phyloP scores from a whole-genome alignment of 768 basidiomycete species.

The Mycena leptocephala region DNA sequence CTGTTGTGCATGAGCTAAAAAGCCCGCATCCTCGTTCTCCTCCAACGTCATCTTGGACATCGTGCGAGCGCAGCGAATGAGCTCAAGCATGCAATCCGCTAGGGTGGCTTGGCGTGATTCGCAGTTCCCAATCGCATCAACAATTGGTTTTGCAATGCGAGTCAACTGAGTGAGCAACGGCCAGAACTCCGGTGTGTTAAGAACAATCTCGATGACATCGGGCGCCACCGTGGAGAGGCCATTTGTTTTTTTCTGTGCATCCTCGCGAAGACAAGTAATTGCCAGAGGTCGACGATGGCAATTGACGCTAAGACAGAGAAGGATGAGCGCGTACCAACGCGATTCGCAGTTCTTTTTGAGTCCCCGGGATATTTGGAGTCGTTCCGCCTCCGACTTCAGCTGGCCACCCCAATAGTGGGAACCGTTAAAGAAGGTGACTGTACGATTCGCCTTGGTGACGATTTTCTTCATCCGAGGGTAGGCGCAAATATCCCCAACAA shows the following conservation, averaged over 20 bases:
- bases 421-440: conserved; percentile 11
- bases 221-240: conserved; percentile 39
- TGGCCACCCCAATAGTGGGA: conserved; percentile 53
- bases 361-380: conserved; percentile 20
- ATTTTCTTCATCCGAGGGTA: conserved; percentile 38
- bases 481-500: conserved; percentile 42
- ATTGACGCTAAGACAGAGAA: conserved; percentile 39
- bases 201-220: conserved; percentile 42
- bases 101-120: conserved; percentile 48
- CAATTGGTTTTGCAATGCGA: conserved; percentile 46
- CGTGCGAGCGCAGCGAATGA: conserved; percentile 42
- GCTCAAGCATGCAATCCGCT: conserved; percentile 55
- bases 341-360: conserved; percentile 45
- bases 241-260: conserved; percentile 26
- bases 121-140: conserved; percentile 53
- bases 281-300: conserved; percentile 9
- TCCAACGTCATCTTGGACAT: conserved; percentile 36
- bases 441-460: conserved; percentile 11
- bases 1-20: conserved; percentile 41
- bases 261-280: neutral
- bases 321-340: conserved; percentile 41
- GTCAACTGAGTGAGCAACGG: conserved; percentile 45
- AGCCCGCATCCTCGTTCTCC: conserved; percentile 38
- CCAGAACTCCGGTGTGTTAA: conserved; percentile 42
- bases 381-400: conserved; percentile 35